A percentile compares a stretch with the other conserved stretches of the same genome.
phyloP scores from a whole-genome alignment of 768 basidiomycete genomes.

The Lanmaoa rubissima region DNA sequence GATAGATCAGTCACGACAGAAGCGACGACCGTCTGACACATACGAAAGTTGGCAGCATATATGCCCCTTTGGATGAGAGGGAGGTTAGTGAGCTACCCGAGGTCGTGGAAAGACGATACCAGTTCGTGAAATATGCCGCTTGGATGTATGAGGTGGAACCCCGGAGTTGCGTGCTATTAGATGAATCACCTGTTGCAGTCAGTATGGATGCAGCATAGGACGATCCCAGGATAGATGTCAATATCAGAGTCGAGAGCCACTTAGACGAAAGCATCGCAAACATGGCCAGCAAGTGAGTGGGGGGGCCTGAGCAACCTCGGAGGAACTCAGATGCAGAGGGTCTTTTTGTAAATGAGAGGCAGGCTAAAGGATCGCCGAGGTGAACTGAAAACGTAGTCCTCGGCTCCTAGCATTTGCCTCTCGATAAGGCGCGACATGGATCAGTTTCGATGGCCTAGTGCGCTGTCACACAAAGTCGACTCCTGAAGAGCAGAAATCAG shows the following conservation, averaged over 20 bases:
- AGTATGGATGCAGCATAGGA: constrained; percentile 12
- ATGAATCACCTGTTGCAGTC: background rate
- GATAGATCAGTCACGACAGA: constrained; percentile 6
- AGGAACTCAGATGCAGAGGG: background rate
- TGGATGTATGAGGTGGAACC: constrained; percentile 29
- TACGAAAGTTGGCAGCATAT: constrained; percentile 64
- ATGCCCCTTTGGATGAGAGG: constrained; percentile 43
- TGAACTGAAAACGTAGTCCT: constrained; percentile 9
- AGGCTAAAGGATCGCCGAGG: constrained; percentile 5
- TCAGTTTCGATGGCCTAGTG: constrained; percentile 9
- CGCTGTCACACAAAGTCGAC: constrained; percentile 3
- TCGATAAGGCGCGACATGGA: constrained; percentile 16
- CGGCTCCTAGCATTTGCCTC: constrained; percentile 9
- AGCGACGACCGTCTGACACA: constrained; percentile 16
- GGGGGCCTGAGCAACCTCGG: background rate
- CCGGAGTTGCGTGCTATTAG: constrained; percentile 9
- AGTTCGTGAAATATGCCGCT: constrained; percentile 38
- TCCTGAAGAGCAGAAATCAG: constrained; percentile 7
- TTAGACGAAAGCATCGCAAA: background rate
- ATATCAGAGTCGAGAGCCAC: constrained; percentile 5
- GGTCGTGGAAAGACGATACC: constrained; percentile 15
- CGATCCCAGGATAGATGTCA: constrained; percentile 8
- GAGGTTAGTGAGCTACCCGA: background rate
- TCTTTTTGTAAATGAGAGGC: constrained; percentile 16
- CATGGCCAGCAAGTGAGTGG: constrained; percentile 1